A percentile compares a stretch with the other conserved stretches of the same genome.
Evolutionary conservation across 2,329 filamentous ascomycete species (phyloP).

Genomic region (Xenoacremonium recifei): DNA sequence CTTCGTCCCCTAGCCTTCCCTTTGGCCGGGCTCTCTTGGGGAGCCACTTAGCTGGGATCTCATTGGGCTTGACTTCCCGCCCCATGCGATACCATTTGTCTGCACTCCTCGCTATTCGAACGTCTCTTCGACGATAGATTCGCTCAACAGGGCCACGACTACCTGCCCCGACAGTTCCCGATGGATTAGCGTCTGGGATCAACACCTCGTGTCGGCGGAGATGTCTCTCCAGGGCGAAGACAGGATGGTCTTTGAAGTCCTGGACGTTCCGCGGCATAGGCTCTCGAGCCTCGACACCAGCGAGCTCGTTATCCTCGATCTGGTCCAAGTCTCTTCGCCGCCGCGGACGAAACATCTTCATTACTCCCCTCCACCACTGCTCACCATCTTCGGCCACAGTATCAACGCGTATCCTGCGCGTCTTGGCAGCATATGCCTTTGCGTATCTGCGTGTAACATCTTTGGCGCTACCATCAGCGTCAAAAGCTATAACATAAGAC

Average conservation of each 20-base stretch:
- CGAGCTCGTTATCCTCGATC: constrained; percentile 77
- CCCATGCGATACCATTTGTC: constrained; percentile 93
- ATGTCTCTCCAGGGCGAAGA: constrained; percentile 83
- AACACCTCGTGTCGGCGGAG: constrained; percentile 82
- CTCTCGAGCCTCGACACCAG: constrained; percentile 69
- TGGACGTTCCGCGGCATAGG: constrained; percentile 82
- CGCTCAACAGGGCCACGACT: constrained; percentile 64
- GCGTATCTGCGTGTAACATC: constrained; percentile 89
- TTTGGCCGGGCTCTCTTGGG: constrained; percentile 43
- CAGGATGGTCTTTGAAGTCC: constrained; percentile 84
- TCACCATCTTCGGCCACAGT: constrained; percentile 45
- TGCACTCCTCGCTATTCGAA: constrained; percentile 72
- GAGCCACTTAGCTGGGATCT: constrained; percentile 79
- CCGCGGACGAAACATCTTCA: constrained; percentile 45
- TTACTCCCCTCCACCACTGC: constrained; percentile 53
- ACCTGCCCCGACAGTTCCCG: constrained; percentile 75
- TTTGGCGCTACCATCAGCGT: constrained; percentile 71
- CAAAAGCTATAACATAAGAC: constrained; percentile 82
- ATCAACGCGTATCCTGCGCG: constrained; percentile 78
- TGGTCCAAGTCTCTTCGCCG: constrained; percentile 67
- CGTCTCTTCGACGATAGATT: constrained; percentile 80
- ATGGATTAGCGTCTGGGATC: constrained; percentile 63
- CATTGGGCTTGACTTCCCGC: constrained; percentile 71
- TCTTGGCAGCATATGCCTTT: constrained; percentile 89
- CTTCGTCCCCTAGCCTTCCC: constrained; percentile 21